Evolutionary conservation across 106 monocot genomes (phyloP), one percentile per base, ranked within the genome.

Genomic region (Platanthera zijinensis): DNA sequence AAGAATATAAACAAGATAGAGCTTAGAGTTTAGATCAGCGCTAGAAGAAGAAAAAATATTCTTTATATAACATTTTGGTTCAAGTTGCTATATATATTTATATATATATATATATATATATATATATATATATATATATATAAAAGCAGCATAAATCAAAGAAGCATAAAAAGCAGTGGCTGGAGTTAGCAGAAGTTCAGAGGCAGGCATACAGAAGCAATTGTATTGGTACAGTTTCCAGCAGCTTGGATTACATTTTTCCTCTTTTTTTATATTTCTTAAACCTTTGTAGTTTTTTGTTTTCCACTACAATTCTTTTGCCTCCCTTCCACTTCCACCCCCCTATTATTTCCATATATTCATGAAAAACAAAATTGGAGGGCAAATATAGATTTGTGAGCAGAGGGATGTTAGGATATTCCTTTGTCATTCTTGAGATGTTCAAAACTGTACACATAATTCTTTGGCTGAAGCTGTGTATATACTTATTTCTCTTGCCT

Each of bases 391-490:
- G 61, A n/a, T 18, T 61, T 61, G 39, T 39, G 39, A 14, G 53
- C 0, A 8, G 8, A 53, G 8, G 18, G 12, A 15, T 61, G 61
- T 61, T 61, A 61, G 61, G 13, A 61, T 61, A 17, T 17, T 61
- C 1, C n/a, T 61, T 61, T 61, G 61, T 18, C 17, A 61, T 61
- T 61, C n/a, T 17, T 61, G 61, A 13, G n/a, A 61, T 18, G n/a
- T 61, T 61, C 61, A 61, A 61, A 39, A 39, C 2, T 18, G n/a
- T 61, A n/a, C n/a, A 61, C 61, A 61, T n/a, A 17, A 61, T 61
- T 61, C 61, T 61, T 61, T 61, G 9, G n/a, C 61, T 61, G 61
- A 61, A 17, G 61, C 12, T 61, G 61, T 61, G 61, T 61, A 61
- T 61, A 61, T 61, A 61, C 61, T 61, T 11, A 11, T 18, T 61